A percentile compares a stretch with the other conserved stretches of the same genome.
Conservation (phyloP, 2,329 filamentous ascomycete genomes). For the Ophiostoma sp. region DNA sequence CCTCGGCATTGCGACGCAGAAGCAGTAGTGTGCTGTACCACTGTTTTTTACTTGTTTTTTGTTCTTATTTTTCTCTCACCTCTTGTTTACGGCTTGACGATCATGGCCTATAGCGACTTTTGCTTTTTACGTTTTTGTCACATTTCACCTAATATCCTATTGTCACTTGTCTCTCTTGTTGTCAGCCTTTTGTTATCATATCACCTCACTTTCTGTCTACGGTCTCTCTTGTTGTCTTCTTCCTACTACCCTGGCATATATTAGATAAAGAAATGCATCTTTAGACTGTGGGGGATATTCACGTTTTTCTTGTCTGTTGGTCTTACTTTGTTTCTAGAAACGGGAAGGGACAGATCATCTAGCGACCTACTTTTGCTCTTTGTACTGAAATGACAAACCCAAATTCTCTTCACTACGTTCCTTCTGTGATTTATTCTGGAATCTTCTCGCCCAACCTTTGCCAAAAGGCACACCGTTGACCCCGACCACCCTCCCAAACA, state of each 20-base stretch:
- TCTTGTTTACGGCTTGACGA: neutral
- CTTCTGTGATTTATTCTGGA: neutral
- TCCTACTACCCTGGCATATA: neutral
- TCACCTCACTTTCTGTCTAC: neutral
- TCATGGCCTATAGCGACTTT: neutral
- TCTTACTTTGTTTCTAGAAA: neutral
- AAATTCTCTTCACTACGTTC: neutral
- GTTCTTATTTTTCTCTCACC: neutral
- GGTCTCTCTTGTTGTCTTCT: neutral
- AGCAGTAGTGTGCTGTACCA: neutral
- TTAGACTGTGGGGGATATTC: neutral
- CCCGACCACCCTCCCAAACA: slow-evolving; percentile 46
- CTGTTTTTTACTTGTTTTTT: neutral
- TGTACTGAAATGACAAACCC: neutral
- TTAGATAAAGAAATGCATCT: neutral
- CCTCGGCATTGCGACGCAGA: slow-evolving; percentile 13
- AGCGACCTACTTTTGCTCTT: neutral
- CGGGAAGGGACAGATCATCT: neutral
- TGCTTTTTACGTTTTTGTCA: neutral
- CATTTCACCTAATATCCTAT: neutral
- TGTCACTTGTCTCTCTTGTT: neutral
- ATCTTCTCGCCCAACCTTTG: neutral
- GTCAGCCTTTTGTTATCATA: neutral
- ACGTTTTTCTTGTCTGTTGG: neutral
- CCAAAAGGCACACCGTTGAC: slow-evolving; percentile 46